Base-by-base conservation (phyloP, 2,329 filamentous ascomycete genomes). In the Aspergillus persii region DNA sequence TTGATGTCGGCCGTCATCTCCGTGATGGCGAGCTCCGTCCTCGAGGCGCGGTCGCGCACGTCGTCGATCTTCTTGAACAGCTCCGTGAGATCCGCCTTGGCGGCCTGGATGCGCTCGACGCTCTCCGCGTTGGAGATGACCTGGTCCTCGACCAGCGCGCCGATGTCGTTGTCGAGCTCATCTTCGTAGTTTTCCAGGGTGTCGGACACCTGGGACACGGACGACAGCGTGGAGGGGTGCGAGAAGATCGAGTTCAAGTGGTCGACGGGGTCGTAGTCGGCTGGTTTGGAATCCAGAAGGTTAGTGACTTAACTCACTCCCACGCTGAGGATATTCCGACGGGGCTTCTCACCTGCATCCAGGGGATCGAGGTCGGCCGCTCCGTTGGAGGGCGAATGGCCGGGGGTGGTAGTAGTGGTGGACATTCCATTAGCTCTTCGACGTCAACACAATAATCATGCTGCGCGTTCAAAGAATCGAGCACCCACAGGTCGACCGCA, bases 1-100 rank as follows among this genome's bases (percentile, higher is more conserved):
- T 99, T 99, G 75, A 99, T 99, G 72, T 99, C 95, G 59, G 95
- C 92, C 61, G 95, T 99, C 95, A 99, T 99, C 66, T 92, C 92
- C 50, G 94, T 97, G 72, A 99, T 99, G 66, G 93, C 90, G 74
- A 92, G 89, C 77, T 99, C 95, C 23, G 95, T 98, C 81, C 93
- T 88, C 68, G 96, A 86, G 41, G 95, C 95, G 54, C 94, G 87
- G 68, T 89, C 89, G 57, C 93, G 90, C 57, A 99, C 94, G 65
- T 88, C 90, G 75, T 98, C 94, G 74, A 99, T 97, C 79, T 96
- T 96, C 69, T 88, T 87, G 81, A 99, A 97, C 44, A 99, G 86
- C 67, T 90, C 88, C 18, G 90, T 89, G 63, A 99, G 86, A 78
- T 98, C 95, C 58, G 87, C 85, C 79, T 97, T 94, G 49, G 95